Percentiles rank a stretch among this genome's conserved stretches.
These are phyloP conservation scores for Blastobotrys muscicola DNA, from an alignment of 805 yeast species.

Conservation along the genomic window DNA sequence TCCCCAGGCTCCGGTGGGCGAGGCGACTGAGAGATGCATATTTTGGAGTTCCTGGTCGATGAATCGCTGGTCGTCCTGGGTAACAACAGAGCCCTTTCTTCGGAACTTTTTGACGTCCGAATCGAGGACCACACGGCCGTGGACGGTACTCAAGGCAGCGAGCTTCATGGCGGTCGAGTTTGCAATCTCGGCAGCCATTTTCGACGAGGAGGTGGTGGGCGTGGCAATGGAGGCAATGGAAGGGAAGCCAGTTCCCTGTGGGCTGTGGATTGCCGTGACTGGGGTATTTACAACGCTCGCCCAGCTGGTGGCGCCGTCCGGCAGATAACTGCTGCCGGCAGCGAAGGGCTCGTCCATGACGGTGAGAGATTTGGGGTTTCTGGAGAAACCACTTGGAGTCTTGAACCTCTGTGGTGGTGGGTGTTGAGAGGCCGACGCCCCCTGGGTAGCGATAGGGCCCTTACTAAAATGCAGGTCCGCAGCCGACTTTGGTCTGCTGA, in stretches of 20 bases:
- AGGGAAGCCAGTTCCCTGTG: slow-evolving; percentile 1
- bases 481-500: slow-evolving; percentile 3
- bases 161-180: slow-evolving; percentile 42
- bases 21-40: slow-evolving; percentile 3
- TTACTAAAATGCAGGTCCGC: background rate
- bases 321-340: slow-evolving; percentile 4
- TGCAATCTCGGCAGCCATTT: slow-evolving; percentile 23
- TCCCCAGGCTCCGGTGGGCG: no score
- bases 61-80: slow-evolving; percentile 10
- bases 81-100: slow-evolving; percentile 9
- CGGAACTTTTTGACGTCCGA: slow-evolving; percentile 26
- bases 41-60: slow-evolving; percentile 11
- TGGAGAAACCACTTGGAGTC: slow-evolving; percentile 2
- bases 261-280: slow-evolving; percentile 6
- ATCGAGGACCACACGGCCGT: slow-evolving; percentile 34
- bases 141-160: slow-evolving; percentile 57
- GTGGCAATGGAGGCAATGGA: background rate
- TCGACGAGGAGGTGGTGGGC: slow-evolving; percentile 8
- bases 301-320: slow-evolving; percentile 18
- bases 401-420: slow-evolving; percentile 3
- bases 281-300: slow-evolving; percentile 25
- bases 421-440: background rate
- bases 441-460: slow-evolving; percentile 1
- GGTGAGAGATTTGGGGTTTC: slow-evolving; percentile 1
- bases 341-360: no score